Conservation (phyloP, 2,329 filamentous ascomycete genomes). For the Ophiognomonia clavigignenti-juglandacearum region DNA sequence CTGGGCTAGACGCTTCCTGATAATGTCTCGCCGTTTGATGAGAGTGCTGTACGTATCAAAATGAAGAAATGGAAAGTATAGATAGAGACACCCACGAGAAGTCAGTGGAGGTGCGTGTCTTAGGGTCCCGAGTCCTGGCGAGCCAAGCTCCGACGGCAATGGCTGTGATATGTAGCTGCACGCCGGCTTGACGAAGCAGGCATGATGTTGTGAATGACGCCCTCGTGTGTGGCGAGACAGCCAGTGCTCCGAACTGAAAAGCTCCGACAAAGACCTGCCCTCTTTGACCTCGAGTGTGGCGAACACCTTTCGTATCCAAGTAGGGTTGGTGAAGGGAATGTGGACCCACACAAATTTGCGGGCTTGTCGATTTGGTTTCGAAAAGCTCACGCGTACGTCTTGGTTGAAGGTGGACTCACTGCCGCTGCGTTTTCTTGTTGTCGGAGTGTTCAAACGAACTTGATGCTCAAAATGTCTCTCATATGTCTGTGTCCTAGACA, state of each 20-base stretch:
- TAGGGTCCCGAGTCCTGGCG: conserved; percentile 15
- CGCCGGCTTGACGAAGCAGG: conserved; percentile 33
- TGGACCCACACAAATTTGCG: neutral
- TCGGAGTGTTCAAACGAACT: neutral
- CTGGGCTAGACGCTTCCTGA: conserved; percentile 47
- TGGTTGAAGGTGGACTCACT: neutral
- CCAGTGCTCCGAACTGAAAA: conserved; percentile 38
- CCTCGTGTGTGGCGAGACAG: conserved; percentile 34
- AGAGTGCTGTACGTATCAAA: conserved; percentile 60
- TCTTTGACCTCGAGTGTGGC: conserved; percentile 40
- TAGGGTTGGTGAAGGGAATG: neutral
- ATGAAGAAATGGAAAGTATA: conserved; percentile 57
- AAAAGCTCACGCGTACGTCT: neutral
- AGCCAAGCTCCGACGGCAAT: conserved; percentile 21
- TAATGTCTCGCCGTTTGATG: conserved; percentile 49
- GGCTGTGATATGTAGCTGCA: conserved; percentile 29
- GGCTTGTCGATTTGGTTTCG: neutral
- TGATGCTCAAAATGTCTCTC: neutral
- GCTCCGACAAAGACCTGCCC: conserved; percentile 30
- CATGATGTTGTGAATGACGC: conserved; percentile 32
- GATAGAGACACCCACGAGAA: conserved; percentile 33
- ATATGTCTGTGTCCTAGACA: neutral
- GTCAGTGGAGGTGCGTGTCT: conserved; percentile 2
- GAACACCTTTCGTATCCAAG: conserved; percentile 24
- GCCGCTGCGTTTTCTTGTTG: neutral